These are phyloP conservation scores for Talaromyces sp. DNA, from an alignment of 2,329 filamentous ascomycete genomes.

Conservation along the genomic window DNA sequence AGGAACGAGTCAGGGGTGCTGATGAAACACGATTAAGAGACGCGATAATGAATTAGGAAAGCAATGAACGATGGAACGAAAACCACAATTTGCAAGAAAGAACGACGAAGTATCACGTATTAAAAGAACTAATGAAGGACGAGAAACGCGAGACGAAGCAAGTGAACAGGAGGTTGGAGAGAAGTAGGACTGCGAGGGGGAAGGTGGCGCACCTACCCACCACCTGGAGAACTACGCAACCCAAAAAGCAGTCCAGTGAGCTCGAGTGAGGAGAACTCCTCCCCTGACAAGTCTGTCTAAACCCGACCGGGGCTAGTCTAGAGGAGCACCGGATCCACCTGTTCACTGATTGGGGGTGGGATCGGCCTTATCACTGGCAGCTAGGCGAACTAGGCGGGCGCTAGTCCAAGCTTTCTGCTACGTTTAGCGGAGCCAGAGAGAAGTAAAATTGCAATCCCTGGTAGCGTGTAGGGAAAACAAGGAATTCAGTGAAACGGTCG, in stretches of 20 bases:
- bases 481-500: background rate
- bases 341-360: conserved; percentile 6
- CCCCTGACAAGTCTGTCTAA: conserved; percentile 16
- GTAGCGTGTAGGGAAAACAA: too few species aligned
- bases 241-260: background rate
- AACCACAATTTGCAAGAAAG: background rate
- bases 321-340: conserved; percentile 1
- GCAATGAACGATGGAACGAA: background rate
- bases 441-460: too few species aligned
- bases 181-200: conserved; percentile 10
- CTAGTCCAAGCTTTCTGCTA: conserved; percentile 6
- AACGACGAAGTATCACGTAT: too few species aligned
- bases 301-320: background rate
- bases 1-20: background rate
- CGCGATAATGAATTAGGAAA: background rate
- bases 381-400: conserved; percentile 1
- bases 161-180: conserved; percentile 8
- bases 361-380: conserved; percentile 8
- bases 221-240: background rate
- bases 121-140: conserved; percentile 4
- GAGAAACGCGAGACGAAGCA: background rate
- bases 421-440: background rate
- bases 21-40: background rate
- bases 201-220: background rate
- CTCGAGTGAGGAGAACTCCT: conserved; percentile 6